Evolutionary conservation across 2,329 filamentous ascomycete genomes (phyloP).

Genomic region (Trichoderma hamatum): DNA sequence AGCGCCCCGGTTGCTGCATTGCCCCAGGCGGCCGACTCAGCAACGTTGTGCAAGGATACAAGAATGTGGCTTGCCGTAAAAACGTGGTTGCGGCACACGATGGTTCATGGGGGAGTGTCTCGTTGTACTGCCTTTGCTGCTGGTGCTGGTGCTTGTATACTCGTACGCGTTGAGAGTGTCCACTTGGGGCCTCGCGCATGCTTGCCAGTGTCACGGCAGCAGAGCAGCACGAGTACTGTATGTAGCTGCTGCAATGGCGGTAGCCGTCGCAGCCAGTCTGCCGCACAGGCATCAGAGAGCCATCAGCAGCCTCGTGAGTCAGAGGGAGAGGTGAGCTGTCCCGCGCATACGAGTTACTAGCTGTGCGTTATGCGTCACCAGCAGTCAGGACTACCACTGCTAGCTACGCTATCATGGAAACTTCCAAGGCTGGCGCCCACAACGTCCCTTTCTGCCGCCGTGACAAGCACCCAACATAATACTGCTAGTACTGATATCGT

Average conservation of each 20-base stretch:
- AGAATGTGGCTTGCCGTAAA: conserved; percentile 3
- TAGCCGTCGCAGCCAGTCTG: not conserved
- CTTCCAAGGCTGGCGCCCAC: not conserved
- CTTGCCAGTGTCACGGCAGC: not conserved
- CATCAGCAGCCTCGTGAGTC: not conserved
- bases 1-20: conserved; percentile 26
- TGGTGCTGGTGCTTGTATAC: not conserved
- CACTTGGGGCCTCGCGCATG: not conserved
- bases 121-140: too few relatives aligned
- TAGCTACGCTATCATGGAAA: not conserved
- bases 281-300: not conserved
- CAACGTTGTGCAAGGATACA: not conserved
- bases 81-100: conserved; percentile 2
- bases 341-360: not conserved
- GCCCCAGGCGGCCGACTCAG: conserved; percentile 5
- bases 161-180: not conserved
- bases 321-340: not conserved
- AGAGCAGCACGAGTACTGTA: not conserved
- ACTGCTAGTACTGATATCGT: not conserved
- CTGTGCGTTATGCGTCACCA: not conserved
- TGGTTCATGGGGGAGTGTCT: not conserved
- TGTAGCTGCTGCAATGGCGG: too few relatives aligned
- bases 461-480: not conserved
- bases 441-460: not conserved
- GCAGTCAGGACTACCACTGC: not conserved